Conservation (phyloP, 805 yeast species). For the Candida quercuum region DNA sequence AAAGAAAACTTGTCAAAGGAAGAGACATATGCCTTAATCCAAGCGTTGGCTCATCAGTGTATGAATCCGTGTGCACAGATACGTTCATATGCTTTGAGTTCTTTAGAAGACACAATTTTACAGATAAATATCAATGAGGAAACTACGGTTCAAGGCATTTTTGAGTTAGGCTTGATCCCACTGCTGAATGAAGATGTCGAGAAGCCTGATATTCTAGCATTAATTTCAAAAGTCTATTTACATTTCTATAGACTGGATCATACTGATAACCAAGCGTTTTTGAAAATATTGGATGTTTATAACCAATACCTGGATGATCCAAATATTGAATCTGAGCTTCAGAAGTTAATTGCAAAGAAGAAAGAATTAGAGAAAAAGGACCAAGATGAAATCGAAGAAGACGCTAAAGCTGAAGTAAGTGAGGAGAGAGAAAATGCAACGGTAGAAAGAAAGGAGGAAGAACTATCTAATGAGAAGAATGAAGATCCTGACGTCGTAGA, state of each 20-base stretch:
- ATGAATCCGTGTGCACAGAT: constrained; percentile 82
- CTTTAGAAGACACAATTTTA: constrained; percentile 45
- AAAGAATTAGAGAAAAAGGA: constrained; percentile 24
- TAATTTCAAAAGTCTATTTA: constrained; percentile 62
- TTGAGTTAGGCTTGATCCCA: constrained; percentile 74
- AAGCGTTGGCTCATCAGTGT: constrained; percentile 85
- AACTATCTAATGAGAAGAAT: background rate
- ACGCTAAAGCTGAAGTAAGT: background rate
- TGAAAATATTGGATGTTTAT: constrained; percentile 32
- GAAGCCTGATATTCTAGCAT: constrained; percentile 58
- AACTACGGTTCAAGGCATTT: constrained; percentile 47
- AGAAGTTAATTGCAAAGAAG: constrained; percentile 31
- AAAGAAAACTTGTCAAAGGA: constrained; percentile 26
- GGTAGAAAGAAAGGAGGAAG: constrained; percentile 1
- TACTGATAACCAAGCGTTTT: constrained; percentile 32
- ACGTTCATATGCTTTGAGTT: constrained; percentile 56
- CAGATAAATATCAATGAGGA: constrained; percentile 29
- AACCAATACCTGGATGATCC: constrained; percentile 34
- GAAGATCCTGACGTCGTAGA: background rate
- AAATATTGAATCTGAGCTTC: constrained; percentile 32
- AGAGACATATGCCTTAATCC: constrained; percentile 53
- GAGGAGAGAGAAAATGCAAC: background rate
- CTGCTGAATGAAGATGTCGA: constrained; percentile 63
- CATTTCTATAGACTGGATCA: constrained; percentile 36
- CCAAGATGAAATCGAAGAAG: background rate